A percentile compares a stretch with the other conserved stretches of the same genome.
Evolutionary conservation across 1,284 basidiomycete species (phyloP).

Genomic region (Ceratobasidium theobromae): DNA sequence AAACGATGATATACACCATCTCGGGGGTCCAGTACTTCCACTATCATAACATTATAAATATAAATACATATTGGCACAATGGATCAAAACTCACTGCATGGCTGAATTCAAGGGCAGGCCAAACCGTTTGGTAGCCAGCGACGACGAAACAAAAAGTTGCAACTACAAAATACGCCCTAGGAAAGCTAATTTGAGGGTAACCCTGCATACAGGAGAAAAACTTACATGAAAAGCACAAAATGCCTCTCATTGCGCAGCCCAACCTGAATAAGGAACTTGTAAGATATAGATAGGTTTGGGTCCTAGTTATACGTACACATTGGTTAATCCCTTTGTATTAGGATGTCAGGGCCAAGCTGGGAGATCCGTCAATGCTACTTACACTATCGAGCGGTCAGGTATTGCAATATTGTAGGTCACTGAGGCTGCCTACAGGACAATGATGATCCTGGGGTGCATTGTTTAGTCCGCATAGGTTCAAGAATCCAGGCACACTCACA

Average conservation of each 20-base stretch:
- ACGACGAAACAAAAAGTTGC: constrained; percentile 58
- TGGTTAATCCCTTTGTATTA: constrained; percentile 82
- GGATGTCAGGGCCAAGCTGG: constrained; percentile 10
- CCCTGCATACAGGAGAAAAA: constrained; percentile 22
- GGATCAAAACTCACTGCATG: constrained; percentile 35
- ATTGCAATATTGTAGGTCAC: constrained; percentile 12
- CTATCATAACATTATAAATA: constrained; percentile 41
- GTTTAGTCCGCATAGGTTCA: not conserved
- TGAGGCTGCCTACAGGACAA: constrained; percentile 67
- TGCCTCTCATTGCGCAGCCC: constrained; percentile 95
- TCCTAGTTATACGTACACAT: constrained; percentile 55
- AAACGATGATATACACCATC: constrained; percentile 70
- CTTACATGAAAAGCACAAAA: constrained; percentile 92
- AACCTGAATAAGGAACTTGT: constrained; percentile 46
- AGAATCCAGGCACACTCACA: constrained; percentile 28
- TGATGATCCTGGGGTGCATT: constrained; percentile 68
- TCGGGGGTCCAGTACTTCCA: constrained; percentile 73
- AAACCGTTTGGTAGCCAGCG: constrained; percentile 60
- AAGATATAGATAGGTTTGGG: not conserved
- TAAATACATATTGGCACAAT: not conserved
- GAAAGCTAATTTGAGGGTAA: not conserved
- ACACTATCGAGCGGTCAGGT: constrained; percentile 31
- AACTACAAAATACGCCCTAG: constrained; percentile 72
- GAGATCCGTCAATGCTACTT: constrained; percentile 25
- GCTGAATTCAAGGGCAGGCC: constrained; percentile 59